Evolutionary conservation across 768 basidiomycete species (phyloP).

Genomic region (Calocybe gangraenosa): DNA sequence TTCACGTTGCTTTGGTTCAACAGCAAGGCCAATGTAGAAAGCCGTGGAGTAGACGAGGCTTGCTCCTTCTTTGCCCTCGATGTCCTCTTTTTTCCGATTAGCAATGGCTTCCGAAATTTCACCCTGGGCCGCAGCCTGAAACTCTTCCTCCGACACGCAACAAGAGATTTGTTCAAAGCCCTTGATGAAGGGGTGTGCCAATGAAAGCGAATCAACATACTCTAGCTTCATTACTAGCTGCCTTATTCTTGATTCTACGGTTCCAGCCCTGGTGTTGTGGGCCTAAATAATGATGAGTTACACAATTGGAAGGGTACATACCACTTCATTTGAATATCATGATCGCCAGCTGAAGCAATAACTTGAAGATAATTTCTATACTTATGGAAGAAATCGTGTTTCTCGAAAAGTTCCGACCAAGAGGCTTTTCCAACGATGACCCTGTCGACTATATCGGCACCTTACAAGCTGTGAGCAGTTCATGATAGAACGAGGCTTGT

Average conservation of each 20-base stretch:
- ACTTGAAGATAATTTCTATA: slow-evolving; percentile 97
- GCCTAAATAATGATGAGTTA: background rate
- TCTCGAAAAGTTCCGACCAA: slow-evolving; percentile 93
- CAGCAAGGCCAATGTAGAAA: slow-evolving; percentile 92
- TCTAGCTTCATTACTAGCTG: slow-evolving; percentile 98
- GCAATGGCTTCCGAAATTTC: slow-evolving; percentile 71
- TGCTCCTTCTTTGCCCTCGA: slow-evolving; percentile 69
- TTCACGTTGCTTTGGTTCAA: slow-evolving; percentile 88
- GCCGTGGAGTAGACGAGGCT: slow-evolving; percentile 92
- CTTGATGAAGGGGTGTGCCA: slow-evolving; percentile 94
- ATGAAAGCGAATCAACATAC: slow-evolving; percentile 84
- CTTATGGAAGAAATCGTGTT: slow-evolving; percentile 96
- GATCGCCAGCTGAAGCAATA: slow-evolving; percentile 81
- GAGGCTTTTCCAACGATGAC: slow-evolving; percentile 78
- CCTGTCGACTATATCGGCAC: slow-evolving; percentile 89
- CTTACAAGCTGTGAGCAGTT: slow-evolving; percentile 35
- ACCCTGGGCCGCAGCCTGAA: slow-evolving; percentile 83
- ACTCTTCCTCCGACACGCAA: slow-evolving; percentile 84
- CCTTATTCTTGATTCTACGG: slow-evolving; percentile 95
- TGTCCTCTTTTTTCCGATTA: slow-evolving; percentile 74
- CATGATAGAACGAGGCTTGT: background rate
- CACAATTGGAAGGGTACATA: slow-evolving; percentile 29
- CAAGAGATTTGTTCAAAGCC: slow-evolving; percentile 86
- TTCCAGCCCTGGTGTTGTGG: slow-evolving; percentile 59
- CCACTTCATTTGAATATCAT: slow-evolving; percentile 93